Percentiles rank a stretch among this genome's conserved stretches.
Evolutionary conservation across 345 rosid species (phyloP).

Genomic region (Rhodamnia rubescens): DNA sequence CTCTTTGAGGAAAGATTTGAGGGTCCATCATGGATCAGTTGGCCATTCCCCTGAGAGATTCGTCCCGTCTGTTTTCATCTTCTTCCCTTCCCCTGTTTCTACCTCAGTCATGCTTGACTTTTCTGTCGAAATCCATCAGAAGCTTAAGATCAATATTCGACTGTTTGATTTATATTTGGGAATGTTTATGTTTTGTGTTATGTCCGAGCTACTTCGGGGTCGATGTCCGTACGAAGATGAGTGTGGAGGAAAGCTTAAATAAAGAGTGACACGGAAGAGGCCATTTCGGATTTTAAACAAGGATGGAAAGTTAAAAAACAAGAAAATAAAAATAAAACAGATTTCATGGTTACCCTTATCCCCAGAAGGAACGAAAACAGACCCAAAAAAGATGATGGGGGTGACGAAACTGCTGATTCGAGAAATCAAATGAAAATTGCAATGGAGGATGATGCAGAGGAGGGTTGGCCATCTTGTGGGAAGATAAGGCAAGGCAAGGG

Average conservation of each 20-base stretch:
- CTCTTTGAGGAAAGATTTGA: neutral
- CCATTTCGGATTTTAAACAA: too few species aligned
- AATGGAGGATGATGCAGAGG: neutral
- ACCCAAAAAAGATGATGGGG: too few species aligned
- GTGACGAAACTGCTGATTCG: neutral
- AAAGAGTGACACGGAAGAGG: too few species aligned
- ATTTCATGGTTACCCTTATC: too few species aligned
- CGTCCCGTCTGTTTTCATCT: neutral
- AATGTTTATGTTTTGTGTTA: neutral
- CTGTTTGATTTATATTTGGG: neutral
- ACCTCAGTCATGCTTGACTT: neutral
- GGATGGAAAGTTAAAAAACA: too few species aligned
- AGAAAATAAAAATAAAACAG: too few species aligned
- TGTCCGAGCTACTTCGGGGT: too few species aligned
- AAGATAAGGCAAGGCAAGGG: too few species aligned
- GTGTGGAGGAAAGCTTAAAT: too few species aligned
- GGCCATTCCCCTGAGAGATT: neutral
- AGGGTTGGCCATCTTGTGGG: neutral
- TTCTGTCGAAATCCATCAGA: neutral
- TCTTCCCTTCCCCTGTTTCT: neutral
- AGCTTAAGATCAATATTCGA: neutral
- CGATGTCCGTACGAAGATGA: too few species aligned
- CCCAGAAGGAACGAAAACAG: too few species aligned
- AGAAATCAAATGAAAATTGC: neutral
- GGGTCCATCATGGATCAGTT: neutral